phyloP scores from a whole-genome alignment of 768 basidiomycete genomes.

The Gymnopilus dilepis region DNA sequence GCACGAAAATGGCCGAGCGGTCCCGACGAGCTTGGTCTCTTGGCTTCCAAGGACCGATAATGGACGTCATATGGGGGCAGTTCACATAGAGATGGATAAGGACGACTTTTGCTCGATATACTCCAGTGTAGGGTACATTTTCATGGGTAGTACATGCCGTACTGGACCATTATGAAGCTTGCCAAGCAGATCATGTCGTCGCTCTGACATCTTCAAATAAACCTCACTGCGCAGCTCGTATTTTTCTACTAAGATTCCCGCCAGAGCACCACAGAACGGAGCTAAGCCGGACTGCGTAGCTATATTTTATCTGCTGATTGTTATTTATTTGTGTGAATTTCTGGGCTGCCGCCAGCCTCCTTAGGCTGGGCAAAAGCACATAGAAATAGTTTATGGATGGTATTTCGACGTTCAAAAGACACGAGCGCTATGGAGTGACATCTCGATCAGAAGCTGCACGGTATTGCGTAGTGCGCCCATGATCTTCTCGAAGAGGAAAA shows the following conservation, averaged over 20 bases:
- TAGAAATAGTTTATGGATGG: neutral
- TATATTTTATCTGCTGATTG: neutral
- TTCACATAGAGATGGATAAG: neutral
- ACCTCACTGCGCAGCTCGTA: neutral
- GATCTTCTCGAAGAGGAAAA: neutral
- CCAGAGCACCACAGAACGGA: neutral
- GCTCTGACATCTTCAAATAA: neutral
- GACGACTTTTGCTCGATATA: neutral
- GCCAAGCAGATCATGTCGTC: constrained; percentile 5
- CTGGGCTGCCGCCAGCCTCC: neutral
- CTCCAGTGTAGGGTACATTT: neutral
- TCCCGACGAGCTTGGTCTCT: neutral
- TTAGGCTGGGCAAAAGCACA: neutral
- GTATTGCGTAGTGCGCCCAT: neutral
- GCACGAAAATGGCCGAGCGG: neutral
- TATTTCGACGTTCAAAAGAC: neutral
- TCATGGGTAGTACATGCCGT: neutral
- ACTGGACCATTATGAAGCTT: neutral
- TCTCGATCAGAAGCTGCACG: neutral
- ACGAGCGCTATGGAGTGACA: neutral
- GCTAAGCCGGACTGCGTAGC: constrained; percentile 6
- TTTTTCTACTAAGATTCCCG: neutral
- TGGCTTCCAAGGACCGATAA: neutral
- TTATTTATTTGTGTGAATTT: constrained; percentile 9
- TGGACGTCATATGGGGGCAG: neutral